Base-by-base conservation (phyloP, 2,329 filamentous ascomycete genomes). In the Anisogramma anomala region DNA sequence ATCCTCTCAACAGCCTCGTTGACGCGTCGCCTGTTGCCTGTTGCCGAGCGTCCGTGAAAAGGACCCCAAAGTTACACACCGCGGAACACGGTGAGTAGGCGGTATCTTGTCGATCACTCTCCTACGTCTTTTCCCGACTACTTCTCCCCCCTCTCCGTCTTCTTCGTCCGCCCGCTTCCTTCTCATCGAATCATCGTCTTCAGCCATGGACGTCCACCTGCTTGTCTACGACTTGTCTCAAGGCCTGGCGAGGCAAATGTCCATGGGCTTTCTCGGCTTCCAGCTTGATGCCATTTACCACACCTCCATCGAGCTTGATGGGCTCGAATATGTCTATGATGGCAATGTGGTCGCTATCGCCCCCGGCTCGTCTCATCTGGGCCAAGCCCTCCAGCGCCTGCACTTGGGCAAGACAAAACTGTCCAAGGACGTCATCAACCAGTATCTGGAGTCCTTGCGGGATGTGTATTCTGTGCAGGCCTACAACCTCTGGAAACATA, bases 201-300 rank as follows among this genome's bases (percentile, higher is more conserved):
- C 5, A n/a, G 32, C 32, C 32, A 87, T 87, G 82, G 80, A 86
- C 43, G 79, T 89, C 36, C 70, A 84, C 53, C 67, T 89, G 20
- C 79, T 87, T 43, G 72, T 87, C 27, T 89, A 89, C 54, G 84
- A 89, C 62, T 69, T 89, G 35, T 88, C 84, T 1, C 61, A 59
- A n/a, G 73, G 73, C 15, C 51, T 77, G 31, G 72, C 72, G 11
- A 65, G 67, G 8, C 55, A 75, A 49, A 64, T 77, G 64, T 76
- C 72, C 14, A 59, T 64, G 63, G 60, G 66, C 46, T 50, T 69
- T 41, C 58, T 79, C 8, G 64, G 72, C 13, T 71, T 76, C 49
- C 66, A 72, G 39, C 84, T 95, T 36, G 89, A 96, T 59, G 91
- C 91, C 40, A 77, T 98, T 39, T 96, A 96, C 52, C 91, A 98